These are phyloP conservation scores for Albifimbria verrucaria DNA, from an alignment of 2,329 filamentous ascomycete species.

Conservation along the genomic window DNA sequence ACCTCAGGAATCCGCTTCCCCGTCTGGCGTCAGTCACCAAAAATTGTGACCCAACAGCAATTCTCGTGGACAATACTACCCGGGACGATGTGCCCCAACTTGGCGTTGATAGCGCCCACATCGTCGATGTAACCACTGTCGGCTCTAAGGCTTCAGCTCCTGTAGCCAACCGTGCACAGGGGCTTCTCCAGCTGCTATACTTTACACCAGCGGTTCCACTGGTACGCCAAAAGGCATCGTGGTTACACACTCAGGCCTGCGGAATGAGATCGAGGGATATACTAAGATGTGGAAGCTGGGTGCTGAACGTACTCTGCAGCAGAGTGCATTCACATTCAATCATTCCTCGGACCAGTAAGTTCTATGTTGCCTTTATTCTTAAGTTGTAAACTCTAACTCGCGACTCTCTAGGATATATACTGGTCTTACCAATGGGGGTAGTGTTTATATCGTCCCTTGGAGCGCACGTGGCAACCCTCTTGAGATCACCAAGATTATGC, in stretches of 20 bases:
- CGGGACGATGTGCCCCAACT: neutral
- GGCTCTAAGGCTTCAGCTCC: neutral
- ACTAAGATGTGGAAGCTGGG: slow-evolving; percentile 13
- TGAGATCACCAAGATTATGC: slow-evolving; percentile 4
- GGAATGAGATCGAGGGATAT: slow-evolving; percentile 19
- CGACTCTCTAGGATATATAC: slow-evolving; percentile 25
- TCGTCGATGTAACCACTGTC: slow-evolving; percentile 4
- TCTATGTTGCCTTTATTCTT: too few relatives aligned
- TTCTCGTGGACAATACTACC: slow-evolving; percentile 17
- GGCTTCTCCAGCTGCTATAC: slow-evolving; percentile 16
- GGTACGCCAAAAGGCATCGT: slow-evolving; percentile 37
- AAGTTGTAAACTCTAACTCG: neutral
- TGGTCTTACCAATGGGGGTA: slow-evolving; percentile 30
- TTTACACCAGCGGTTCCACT: slow-evolving; percentile 29
- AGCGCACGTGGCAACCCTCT: slow-evolving; percentile 27
- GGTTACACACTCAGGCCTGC: slow-evolving; percentile 22
- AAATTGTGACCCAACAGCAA: slow-evolving; percentile 15
- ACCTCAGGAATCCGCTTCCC: slow-evolving; percentile 23
- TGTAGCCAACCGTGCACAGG: slow-evolving; percentile 3
- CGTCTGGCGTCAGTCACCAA: slow-evolving; percentile 27
- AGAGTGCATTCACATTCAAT: slow-evolving; percentile 36
- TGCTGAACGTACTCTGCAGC: slow-evolving; percentile 27
- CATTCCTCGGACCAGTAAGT: slow-evolving; percentile 31
- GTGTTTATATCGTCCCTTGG: slow-evolving; percentile 26
- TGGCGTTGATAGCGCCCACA: neutral